Evolutionary conservation across 1,139 yeast species (phyloP).

Genomic region (Scheffersomyces segobiensis): DNA sequence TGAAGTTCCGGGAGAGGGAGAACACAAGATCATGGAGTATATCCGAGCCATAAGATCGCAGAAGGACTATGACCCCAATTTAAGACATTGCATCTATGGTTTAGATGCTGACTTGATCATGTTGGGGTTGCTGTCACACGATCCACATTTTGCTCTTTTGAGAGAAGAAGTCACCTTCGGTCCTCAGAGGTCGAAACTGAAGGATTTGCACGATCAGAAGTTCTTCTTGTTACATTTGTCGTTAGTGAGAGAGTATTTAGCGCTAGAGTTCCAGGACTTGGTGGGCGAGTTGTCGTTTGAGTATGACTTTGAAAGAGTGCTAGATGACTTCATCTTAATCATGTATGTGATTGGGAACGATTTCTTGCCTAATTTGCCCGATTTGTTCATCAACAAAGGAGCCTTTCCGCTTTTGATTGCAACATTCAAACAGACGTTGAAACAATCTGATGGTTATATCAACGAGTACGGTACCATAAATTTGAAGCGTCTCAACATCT

Average conservation of each 20-base stretch:
- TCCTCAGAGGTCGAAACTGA: conserved; percentile 46
- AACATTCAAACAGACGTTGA: conserved; percentile 81
- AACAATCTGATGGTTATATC: conserved; percentile 78
- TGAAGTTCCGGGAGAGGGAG: conserved; percentile 99
- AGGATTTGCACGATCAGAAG: conserved; percentile 72
- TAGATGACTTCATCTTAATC: conserved; percentile 91
- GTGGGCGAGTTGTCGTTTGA: conserved; percentile 63
- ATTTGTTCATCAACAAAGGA: conserved; percentile 88
- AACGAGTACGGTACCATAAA: conserved; percentile 83
- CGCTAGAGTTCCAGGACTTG: conserved; percentile 78
- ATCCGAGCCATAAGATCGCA: conserved; percentile 81
- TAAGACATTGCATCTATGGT: conserved; percentile 95
- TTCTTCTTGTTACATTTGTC: conserved; percentile 84
- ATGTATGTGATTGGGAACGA: conserved; percentile 97
- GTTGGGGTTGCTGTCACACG: conserved; percentile 95
- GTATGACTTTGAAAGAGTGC: conserved; percentile 81
- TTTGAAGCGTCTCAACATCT: conserved; percentile 64
- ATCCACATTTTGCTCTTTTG: conserved; percentile 89
- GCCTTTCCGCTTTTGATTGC: conserved; percentile 89
- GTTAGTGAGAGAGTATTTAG: conserved; percentile 85
- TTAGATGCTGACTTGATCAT: conserved; percentile 96
- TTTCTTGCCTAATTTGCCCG: conserved; percentile 97
- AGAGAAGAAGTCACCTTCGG: conserved; percentile 98
- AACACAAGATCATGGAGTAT: conserved; percentile 95
- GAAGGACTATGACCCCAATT: conserved; percentile 75